These are phyloP conservation scores for Pythium vanterpoolii DNA, from an alignment of 352 stramenopile species.

Conservation along the genomic window DNA sequence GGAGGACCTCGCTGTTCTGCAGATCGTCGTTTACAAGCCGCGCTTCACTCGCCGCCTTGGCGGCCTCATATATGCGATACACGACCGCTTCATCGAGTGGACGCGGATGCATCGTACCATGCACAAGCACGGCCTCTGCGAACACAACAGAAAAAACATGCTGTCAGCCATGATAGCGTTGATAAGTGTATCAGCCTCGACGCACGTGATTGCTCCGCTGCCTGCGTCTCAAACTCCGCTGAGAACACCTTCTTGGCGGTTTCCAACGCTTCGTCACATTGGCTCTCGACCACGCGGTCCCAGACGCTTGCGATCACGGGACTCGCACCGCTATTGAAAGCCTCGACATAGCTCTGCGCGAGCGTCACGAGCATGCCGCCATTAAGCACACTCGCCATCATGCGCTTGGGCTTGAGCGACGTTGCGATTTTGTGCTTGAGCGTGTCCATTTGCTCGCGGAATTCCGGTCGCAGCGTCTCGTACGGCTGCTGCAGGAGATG, in stretches of 20 bases:
- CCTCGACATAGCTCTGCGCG: constrained; percentile 75
- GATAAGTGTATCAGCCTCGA: too few species aligned
- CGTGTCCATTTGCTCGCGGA: constrained; percentile 69
- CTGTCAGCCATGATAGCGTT: background rate
- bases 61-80: constrained; percentile 31
- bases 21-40: constrained; percentile 45
- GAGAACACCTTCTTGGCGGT: constrained; percentile 48
- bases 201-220: constrained; percentile 39
- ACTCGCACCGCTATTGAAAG: constrained; percentile 80
- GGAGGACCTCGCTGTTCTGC: constrained; percentile 32
- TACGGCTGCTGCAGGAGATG: constrained; percentile 68
- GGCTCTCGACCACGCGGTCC: constrained; percentile 72
- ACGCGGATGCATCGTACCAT: constrained; percentile 18
- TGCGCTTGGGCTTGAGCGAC: constrained; percentile 66
- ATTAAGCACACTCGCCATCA: constrained; percentile 83
- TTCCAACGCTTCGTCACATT: constrained; percentile 64
- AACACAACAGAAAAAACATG: constrained; percentile 4
- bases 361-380: constrained; percentile 86
- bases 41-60: constrained; percentile 26
- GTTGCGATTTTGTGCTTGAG: constrained; percentile 58
- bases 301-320: constrained; percentile 82
- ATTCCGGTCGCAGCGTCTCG: constrained; percentile 77
- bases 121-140: constrained; percentile 30
- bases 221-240: constrained; percentile 25
- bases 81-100: constrained; percentile 43